Percentiles rank a stretch among this genome's conserved stretches.
phyloP scores from a whole-genome alignment of 2,329 filamentous ascomycete genomes.

The Nigrospora osmanthi region DNA sequence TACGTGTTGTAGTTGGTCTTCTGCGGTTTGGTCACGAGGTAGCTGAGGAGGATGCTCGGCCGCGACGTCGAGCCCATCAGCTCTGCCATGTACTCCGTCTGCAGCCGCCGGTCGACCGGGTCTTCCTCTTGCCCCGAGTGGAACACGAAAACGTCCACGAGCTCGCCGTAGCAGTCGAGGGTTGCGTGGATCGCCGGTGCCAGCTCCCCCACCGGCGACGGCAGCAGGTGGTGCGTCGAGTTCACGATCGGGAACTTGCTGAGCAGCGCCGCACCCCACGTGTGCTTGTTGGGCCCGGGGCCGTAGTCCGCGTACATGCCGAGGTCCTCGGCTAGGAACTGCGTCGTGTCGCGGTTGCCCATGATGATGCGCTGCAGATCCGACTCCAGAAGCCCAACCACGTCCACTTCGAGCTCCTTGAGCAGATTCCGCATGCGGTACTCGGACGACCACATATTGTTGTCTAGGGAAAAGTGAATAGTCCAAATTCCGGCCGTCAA shows the following conservation, averaged over 20 bases:
- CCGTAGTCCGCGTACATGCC: conserved; percentile 99
- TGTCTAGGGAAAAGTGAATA: conserved; percentile 94
- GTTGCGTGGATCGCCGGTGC: conserved; percentile 97
- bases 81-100: conserved; percentile 76
- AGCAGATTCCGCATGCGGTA: conserved; percentile 86
- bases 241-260: conserved; percentile 98
- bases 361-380: conserved; percentile 98
- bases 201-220: conserved; percentile 87
- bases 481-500: conserved; percentile 98
- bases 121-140: conserved; percentile 98
- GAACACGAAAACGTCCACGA: conserved; percentile 94
- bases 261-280: conserved; percentile 86
- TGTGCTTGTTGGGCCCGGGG: conserved; percentile 97
- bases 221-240: conserved; percentile 90
- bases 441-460: conserved; percentile 98
- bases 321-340: conserved; percentile 89
- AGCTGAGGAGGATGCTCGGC: conserved; percentile 79
- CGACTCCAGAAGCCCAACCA: conserved; percentile 87
- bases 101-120: conserved; percentile 78
- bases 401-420: conserved; percentile 92
- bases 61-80: conserved; percentile 79
- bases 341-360: conserved; percentile 95
- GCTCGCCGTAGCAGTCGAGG: conserved; percentile 80
- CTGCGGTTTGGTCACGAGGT: conserved; percentile 83
- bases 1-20: conserved; percentile 97